phyloP scores from a whole-genome alignment of 371 early-diverging fungal genomes.

The Mucor indicus region DNA sequence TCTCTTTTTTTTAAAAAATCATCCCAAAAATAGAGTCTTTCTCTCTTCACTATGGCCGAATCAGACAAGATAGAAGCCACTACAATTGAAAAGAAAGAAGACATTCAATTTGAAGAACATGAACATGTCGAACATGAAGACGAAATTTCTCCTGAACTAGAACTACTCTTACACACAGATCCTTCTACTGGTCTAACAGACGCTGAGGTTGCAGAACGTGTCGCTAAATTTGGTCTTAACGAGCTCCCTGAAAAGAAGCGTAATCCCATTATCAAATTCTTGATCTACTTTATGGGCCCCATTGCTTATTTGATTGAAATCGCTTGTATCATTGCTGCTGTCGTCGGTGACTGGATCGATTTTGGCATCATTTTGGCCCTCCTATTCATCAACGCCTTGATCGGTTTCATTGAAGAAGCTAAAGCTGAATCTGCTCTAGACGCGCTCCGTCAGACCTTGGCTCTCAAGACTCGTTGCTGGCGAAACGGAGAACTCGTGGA shows the following conservation, averaged over 20 bases:
- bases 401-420: slow-evolving; percentile 88
- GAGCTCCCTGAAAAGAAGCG: slow-evolving; percentile 77
- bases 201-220: slow-evolving; percentile 57
- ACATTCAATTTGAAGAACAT: slow-evolving; percentile 27
- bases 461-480: slow-evolving; percentile 74
- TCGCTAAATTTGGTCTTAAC: slow-evolving; percentile 60
- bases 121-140: slow-evolving; percentile 45
- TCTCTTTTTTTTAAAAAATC: background rate
- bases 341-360: slow-evolving; percentile 80
- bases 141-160: slow-evolving; percentile 69
- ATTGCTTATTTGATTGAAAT: slow-evolving; percentile 88
- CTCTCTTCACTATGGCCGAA: too few species aligned
- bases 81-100: slow-evolving; percentile 23
- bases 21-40: too few species aligned
- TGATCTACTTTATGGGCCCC: slow-evolving; percentile 87
- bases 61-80: too few species aligned
- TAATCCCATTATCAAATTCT: slow-evolving; percentile 81
- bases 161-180: slow-evolving; percentile 66
- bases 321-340: slow-evolving; percentile 69
- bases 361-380: slow-evolving; percentile 84
- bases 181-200: slow-evolving; percentile 57
- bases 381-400: slow-evolving; percentile 82
- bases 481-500: slow-evolving; percentile 76
- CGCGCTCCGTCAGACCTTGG: slow-evolving; percentile 85
- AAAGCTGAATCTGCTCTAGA: slow-evolving; percentile 90